Conservation (phyloP, 2,329 filamentous ascomycete species). For the Metarhizium rileyi region DNA sequence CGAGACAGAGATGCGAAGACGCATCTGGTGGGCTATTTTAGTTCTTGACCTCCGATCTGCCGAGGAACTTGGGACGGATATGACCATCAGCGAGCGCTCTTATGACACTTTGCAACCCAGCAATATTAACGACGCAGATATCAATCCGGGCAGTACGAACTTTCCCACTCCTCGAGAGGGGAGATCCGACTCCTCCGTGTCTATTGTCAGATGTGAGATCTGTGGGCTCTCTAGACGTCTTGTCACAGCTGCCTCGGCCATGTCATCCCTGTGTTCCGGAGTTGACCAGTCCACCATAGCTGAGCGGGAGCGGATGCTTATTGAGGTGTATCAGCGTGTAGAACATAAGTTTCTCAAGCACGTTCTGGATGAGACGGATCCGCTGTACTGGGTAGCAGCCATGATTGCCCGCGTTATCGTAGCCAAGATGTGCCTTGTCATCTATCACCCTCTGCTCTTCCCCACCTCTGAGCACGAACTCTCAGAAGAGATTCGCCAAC, state of each 20-base stretch:
- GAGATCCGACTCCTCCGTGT: constrained; percentile 41
- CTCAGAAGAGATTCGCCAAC: constrained; percentile 53
- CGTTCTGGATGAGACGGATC: constrained; percentile 36
- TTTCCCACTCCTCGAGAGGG: constrained; percentile 37
- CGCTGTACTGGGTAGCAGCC: constrained; percentile 58
- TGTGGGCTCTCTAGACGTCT: constrained; percentile 28
- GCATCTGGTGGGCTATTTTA: constrained; percentile 53
- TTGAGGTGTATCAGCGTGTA: constrained; percentile 42
- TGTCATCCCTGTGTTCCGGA: constrained; percentile 20
- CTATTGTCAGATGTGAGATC: constrained; percentile 43
- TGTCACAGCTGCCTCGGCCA: constrained; percentile 23
- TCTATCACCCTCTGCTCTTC: constrained; percentile 64
- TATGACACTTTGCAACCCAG: constrained; percentile 40
- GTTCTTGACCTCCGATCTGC: constrained; percentile 45
- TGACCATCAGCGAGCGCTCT: constrained; percentile 29
- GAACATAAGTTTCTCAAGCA: constrained; percentile 45
- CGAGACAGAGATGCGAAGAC: constrained; percentile 49
- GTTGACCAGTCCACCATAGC: constrained; percentile 20
- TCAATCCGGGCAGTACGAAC: constrained; percentile 36
- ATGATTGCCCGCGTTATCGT: constrained; percentile 63
- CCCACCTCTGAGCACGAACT: constrained; percentile 45
- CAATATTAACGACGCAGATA: constrained; percentile 41
- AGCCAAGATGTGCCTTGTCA: constrained; percentile 67
- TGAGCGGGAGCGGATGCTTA: constrained; percentile 35
- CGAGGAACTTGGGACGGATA: constrained; percentile 42